Conservation (phyloP, 2,329 filamentous ascomycete species). For the Westerdykella aurantiaca region DNA sequence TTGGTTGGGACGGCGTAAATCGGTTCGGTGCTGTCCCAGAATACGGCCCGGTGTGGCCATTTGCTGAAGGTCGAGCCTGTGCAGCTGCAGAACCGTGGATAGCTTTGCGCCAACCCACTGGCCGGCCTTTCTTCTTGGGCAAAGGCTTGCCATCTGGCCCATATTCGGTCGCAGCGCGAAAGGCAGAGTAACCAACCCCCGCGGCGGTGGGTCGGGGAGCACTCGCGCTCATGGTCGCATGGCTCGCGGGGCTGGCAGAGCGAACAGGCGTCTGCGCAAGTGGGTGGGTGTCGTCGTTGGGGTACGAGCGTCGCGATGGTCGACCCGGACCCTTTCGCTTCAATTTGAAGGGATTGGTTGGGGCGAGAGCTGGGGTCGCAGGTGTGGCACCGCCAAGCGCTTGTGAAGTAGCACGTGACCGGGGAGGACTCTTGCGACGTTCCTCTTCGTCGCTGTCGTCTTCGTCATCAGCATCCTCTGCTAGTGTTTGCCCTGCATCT, state of each 20-base stretch:
- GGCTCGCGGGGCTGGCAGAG: slow-evolving; percentile 4
- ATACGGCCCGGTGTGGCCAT: slow-evolving; percentile 9
- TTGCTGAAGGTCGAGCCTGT: slow-evolving; percentile 19
- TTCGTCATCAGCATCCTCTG: slow-evolving; percentile 33
- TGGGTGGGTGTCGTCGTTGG: slow-evolving; percentile 10
- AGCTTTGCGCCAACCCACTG: slow-evolving; percentile 46
- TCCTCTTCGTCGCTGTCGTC: slow-evolving; percentile 32
- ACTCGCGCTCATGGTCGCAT: slow-evolving; percentile 20
- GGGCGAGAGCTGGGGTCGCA: slow-evolving; percentile 25
- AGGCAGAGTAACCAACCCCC: slow-evolving; percentile 40
- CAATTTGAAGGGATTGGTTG: slow-evolving; percentile 29
- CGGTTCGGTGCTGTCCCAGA: slow-evolving; percentile 5
- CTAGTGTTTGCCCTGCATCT: slow-evolving; percentile 15
- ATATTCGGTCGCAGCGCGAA: slow-evolving; percentile 27
- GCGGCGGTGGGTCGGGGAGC: slow-evolving; percentile 15
- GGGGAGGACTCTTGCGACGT: slow-evolving; percentile 7
- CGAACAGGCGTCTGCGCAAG: slow-evolving; percentile 8
- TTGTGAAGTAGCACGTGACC: slow-evolving; percentile 7
- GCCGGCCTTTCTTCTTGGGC: slow-evolving; percentile 44
- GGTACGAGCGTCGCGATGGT: slow-evolving; percentile 28
- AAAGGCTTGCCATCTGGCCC: slow-evolving; percentile 32
- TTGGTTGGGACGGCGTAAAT: slow-evolving; percentile 17
- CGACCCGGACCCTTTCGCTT: slow-evolving; percentile 29
- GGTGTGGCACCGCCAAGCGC: slow-evolving; percentile 14
- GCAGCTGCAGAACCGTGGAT: slow-evolving; percentile 38